Evolutionary conservation across 352 stramenopile genomes (phyloP), one percentile per base, ranked within the genome.

Genomic region (Phytophthora crassamura): DNA sequence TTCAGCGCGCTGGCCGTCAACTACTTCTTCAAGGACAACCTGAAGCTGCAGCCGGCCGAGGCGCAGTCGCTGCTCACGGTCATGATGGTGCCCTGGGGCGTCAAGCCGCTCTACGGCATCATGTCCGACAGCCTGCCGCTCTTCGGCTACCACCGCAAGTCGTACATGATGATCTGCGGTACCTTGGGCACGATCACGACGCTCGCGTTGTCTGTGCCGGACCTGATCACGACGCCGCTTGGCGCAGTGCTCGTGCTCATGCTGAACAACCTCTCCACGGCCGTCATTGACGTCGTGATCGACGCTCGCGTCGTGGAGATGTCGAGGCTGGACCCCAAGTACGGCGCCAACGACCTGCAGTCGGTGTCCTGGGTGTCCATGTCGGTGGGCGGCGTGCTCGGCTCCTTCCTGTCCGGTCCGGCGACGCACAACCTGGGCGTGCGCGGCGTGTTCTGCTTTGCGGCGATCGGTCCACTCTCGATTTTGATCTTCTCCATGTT

Each of bases 11-110:
- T 99, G 11, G 93, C 96, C 18, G 78, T 98, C 66, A 98, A 97
- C 39, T 99, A 98, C 73, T 97, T 98, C 47, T 91, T 99, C 35
- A 99, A 99, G 67, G 96, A 99, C 76, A 90, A 98, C 42, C 77
- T 99, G 33, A 79, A 97, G 59, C 82, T 99, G 25, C 89, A 96
- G 57, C 95, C 96, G 15, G 91, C 95, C 2, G 90, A 98, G 68
- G 84, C 97, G 32, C 91, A 96, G 59, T 96, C 94, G 40, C 81
- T 98, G 16, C 89, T 96, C 58, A 98, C 96, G 30, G 56, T 98
- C 15, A 95, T 98, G 76, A 90, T 93, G 64, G 81, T 98, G 20
- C 97, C 97, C 0, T 99, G 97, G 97, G 97, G 96, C 1, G 91
- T 99, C 49, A 98, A 98, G 66, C 96, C 97, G 20, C 58, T 99